Evolutionary conservation across 352 stramenopile species (phyloP).

Genomic region (Phytophthora ramorum): DNA sequence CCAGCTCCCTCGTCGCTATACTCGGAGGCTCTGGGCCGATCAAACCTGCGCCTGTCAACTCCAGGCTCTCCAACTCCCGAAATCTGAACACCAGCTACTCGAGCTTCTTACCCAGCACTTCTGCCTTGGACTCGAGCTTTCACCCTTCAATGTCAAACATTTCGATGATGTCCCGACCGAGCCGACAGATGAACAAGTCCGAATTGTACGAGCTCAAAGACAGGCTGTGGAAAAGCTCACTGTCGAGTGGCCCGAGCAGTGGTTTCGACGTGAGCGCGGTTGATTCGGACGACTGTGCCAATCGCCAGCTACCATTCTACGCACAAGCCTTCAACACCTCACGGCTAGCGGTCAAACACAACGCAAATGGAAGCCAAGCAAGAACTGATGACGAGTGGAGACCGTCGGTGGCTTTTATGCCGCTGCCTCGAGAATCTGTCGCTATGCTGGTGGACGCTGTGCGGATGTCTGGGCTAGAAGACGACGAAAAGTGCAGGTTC

Average conservation of each 20-base stretch:
- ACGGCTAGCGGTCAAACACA: conserved; percentile 15
- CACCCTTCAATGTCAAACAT: conserved; percentile 9
- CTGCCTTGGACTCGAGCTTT: conserved; percentile 23
- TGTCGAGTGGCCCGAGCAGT: conserved; percentile 18
- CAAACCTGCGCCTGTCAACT: conserved; percentile 2
- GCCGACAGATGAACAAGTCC: conserved; percentile 31
- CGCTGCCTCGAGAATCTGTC: conserved; percentile 61
- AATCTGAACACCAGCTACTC: conserved; percentile 11
- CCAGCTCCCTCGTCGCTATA: conserved; percentile 19
- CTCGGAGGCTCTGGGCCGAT: conserved; percentile 13
- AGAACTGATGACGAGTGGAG: conserved; percentile 6
- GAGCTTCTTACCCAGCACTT: conserved; percentile 40
- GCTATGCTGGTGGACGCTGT: conserved; percentile 69
- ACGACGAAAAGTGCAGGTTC: conserved; percentile 66
- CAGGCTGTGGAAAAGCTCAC: conserved; percentile 42
- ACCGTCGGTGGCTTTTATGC: conserved; percentile 36
- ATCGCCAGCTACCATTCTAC: conserved; percentile 38
- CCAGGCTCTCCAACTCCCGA: conserved; percentile 1
- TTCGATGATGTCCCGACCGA: conserved; percentile 31
- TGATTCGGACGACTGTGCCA: conserved; percentile 2
- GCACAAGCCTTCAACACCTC: conserved; percentile 49
- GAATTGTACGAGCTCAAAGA: conserved; percentile 54
- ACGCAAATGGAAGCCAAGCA: not conserved
- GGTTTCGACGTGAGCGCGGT: not conserved
- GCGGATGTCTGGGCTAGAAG: conserved; percentile 49